Conservation (phyloP, 2,329 filamentous ascomycete genomes). For the Phoma sp. region DNA sequence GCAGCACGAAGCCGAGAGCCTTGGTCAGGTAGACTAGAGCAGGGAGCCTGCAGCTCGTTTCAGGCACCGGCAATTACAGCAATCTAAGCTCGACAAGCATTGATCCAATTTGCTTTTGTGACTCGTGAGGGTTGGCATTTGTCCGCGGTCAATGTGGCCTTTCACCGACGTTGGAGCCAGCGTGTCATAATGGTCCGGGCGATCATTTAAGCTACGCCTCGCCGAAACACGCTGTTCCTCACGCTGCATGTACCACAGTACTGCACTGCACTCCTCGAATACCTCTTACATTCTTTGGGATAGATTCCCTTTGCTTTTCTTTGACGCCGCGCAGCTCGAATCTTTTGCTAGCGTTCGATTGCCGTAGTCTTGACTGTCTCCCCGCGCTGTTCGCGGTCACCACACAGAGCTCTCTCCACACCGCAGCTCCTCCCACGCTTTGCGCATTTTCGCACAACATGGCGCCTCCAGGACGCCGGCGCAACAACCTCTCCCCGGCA, state of each 20-base stretch:
- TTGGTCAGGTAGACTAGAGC: neutral
- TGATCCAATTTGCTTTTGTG: slow-evolving; percentile 20
- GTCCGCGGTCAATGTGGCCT: slow-evolving; percentile 41
- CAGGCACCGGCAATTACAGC: slow-evolving; percentile 22
- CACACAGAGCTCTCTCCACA: slow-evolving; percentile 23
- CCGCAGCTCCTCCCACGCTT: slow-evolving; percentile 11
- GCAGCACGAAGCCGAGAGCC: slow-evolving; percentile 6
- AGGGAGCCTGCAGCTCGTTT: neutral
- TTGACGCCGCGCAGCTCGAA: slow-evolving; percentile 9
- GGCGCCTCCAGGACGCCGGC: slow-evolving; percentile 55
- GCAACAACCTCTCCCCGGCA: slow-evolving; percentile 48
- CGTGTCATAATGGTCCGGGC: slow-evolving; percentile 31
- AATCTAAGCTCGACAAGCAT: slow-evolving; percentile 17
- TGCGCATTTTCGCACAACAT: slow-evolving; percentile 43
- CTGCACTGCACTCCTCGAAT: slow-evolving; percentile 18
- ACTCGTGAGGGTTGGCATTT: slow-evolving; percentile 22
- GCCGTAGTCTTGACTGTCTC: slow-evolving; percentile 3
- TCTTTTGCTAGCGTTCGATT: slow-evolving; percentile 9
- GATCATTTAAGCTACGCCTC: slow-evolving; percentile 30
- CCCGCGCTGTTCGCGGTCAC: slow-evolving; percentile 28
- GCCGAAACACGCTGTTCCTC: slow-evolving; percentile 25
- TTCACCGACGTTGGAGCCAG: slow-evolving; percentile 37
- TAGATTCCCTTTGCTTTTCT: slow-evolving; percentile 36
- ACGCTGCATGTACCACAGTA: slow-evolving; percentile 26
- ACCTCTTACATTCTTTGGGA: slow-evolving; percentile 24